Percentiles rank a stretch among this genome's conserved stretches.
Conservation (phyloP, 2,329 filamentous ascomycete genomes). For the Triangularia verruculosa region DNA sequence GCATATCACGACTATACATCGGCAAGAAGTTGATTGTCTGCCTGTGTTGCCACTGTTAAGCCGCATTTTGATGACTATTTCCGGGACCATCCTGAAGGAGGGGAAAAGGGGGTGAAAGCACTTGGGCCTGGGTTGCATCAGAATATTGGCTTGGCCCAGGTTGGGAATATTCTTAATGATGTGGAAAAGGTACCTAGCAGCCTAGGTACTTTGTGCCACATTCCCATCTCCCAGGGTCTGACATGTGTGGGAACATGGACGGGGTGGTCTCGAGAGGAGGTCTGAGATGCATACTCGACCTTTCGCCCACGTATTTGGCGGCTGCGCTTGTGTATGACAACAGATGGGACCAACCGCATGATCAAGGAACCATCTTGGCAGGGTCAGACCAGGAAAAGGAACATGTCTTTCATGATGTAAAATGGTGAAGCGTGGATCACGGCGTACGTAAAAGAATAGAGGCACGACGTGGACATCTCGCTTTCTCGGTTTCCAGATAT, state of each 20-base stretch:
- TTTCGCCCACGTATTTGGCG: neutral
- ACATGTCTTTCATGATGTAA: neutral
- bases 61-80: neutral
- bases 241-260: neutral
- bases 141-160: conserved; percentile 25
- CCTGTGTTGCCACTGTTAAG: neutral
- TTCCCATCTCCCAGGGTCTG: neutral
- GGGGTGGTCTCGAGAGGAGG: conserved; percentile 4
- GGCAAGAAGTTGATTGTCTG: neutral
- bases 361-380: conserved; percentile 7
- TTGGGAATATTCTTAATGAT: neutral
- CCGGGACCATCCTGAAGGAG: neutral
- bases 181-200: neutral
- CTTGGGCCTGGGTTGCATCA: neutral
- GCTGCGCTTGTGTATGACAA: neutral
- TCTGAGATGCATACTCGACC: conserved; percentile 1
- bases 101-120: neutral
- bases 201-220: neutral
- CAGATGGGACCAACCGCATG: conserved; percentile 10
- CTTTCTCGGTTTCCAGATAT: neutral
- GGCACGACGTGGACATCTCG: neutral
- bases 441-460: neutral
- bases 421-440: neutral
- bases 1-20: neutral
- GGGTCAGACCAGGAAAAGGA: neutral